Percentiles rank a stretch among this genome's conserved stretches.
phyloP scores from a whole-genome alignment of 345 rosid genomes.

The Ricinus communis region DNA sequence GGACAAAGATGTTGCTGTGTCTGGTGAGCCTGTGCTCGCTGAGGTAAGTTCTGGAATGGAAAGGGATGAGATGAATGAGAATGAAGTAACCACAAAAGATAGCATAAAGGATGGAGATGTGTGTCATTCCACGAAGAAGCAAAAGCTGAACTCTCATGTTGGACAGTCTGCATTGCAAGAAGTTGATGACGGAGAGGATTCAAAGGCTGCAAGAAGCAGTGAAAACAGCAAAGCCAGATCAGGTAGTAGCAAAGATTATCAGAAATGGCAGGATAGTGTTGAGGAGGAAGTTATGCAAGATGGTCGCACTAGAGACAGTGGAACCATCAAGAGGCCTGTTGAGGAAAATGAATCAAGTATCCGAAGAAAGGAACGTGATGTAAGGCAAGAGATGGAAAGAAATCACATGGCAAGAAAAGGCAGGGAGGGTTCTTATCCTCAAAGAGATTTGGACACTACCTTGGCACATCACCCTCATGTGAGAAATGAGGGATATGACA shows the following conservation, averaged over 20 bases:
- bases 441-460: constrained; percentile 55
- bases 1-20: constrained; percentile 44
- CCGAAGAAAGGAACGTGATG: constrained; percentile 58
- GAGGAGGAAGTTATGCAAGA: constrained; percentile 91
- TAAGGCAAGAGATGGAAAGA: constrained; percentile 65
- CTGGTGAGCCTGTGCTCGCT: constrained; percentile 33
- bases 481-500: constrained; percentile 60
- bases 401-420: constrained; percentile 40
- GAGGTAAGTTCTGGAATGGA: constrained; percentile 55
- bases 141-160: constrained; percentile 37
- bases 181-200: constrained; percentile 63
- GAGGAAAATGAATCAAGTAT: constrained; percentile 53
- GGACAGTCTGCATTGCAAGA: constrained; percentile 49
- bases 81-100: constrained; percentile 29
- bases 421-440: constrained; percentile 58
- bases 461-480: constrained; percentile 35
- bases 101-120: constrained; percentile 27
- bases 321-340: constrained; percentile 45
- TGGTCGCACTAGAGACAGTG: constrained; percentile 40
- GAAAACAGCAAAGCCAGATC: constrained; percentile 90
- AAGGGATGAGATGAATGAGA: constrained; percentile 38
- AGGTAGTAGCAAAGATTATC: constrained; percentile 76
- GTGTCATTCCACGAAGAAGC: constrained; percentile 36
- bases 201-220: constrained; percentile 84
- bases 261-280: constrained; percentile 55